Evolutionary conservation across 306 rosid species (phyloP), one percentile per base, ranked within the genome.

Genomic region (Rosa multiflora): DNA sequence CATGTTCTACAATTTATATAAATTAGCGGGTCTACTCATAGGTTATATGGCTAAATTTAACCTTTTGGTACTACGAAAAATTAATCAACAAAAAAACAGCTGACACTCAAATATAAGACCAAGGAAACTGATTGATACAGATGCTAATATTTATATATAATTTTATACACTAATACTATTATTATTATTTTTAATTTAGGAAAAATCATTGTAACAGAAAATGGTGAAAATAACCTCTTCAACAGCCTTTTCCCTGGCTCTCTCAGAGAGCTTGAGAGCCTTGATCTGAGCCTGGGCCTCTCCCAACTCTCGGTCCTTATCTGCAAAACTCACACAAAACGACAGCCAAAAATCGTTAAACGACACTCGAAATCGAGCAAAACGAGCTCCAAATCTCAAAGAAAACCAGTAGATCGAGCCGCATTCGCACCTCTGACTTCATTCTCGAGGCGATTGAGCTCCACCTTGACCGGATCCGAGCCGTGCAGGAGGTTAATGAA

Each of bases 381-480:
- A 47, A 47, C 86, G 56, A 83, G 79, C 82, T 61, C 8, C 73
- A 72, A 92, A 89, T 79, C 80, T 80, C 79, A 18, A 17, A 13
- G 46, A 12, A 71, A 83, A 81, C 37, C 78, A 75, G 48, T 84
- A 83, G 98, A 93, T 96, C 98, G 93, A 93, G 75, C 91, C 73
- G 75, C 98, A 91, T 93, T 96, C 81, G 56, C 84, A 96, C 99
- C 99, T 96, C 94, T 89, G 78, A 96, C 98, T 86, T 96, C 99
- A 82, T 96, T 96, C 89, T 93, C 99, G 42, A 93, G 94, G 76
- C 99, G 94, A 91, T 91, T 96, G 77, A 96, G 99, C 94, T 96
- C 99, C 77, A 96, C 89, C 86, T 93, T 96, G 76, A 96, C 99
- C 92, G 99, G 99, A 96, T 96, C 98, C 94, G 99, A 96, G 71